These are phyloP conservation scores for Penicillium fuscoglaucum DNA, from an alignment of 2,329 filamentous ascomycete species.

Conservation along the genomic window DNA sequence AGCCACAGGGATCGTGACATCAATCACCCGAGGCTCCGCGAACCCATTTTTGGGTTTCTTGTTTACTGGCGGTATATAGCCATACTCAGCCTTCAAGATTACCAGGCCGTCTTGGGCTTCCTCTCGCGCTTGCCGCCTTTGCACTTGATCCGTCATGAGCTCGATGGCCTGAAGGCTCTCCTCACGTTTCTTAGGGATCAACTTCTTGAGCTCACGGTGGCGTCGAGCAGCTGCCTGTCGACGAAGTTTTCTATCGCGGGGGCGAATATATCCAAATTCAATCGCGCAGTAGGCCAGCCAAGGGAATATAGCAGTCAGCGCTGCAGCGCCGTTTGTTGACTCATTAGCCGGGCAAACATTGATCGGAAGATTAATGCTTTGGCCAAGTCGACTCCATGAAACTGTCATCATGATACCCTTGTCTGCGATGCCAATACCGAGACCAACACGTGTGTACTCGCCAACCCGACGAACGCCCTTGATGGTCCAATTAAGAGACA, in stretches of 20 bases:
- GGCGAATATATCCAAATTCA: conserved; percentile 46
- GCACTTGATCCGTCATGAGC: conserved; percentile 44
- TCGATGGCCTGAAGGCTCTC: conserved; percentile 44
- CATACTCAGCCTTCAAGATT: conserved; percentile 45
- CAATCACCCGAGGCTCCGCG: conserved; percentile 31
- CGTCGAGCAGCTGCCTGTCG: conserved; percentile 36
- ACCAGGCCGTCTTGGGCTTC: conserved; percentile 39
- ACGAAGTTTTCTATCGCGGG: conserved; percentile 38
- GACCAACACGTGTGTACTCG: conserved; percentile 41
- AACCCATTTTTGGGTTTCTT: conserved; percentile 26
- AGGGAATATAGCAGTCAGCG: conserved; percentile 39
- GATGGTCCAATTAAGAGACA: conserved; percentile 37
- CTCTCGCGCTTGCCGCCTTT: conserved; percentile 40
- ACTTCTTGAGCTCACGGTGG: conserved; percentile 39
- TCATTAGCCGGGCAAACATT: conserved; percentile 37
- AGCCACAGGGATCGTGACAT: conserved; percentile 48
- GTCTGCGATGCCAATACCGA: conserved; percentile 41
- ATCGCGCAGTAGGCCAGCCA: conserved; percentile 43
- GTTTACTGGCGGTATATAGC: conserved; percentile 32
- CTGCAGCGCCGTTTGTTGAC: conserved; percentile 37
- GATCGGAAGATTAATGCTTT: conserved; percentile 43
- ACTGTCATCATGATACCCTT: conserved; percentile 41
- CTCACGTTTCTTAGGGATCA: conserved; percentile 36
- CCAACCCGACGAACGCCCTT: conserved; percentile 40
- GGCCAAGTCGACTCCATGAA: conserved; percentile 44